Base-by-base conservation (phyloP, 208 protist genomes). In the Crithidia sp. region DNA sequence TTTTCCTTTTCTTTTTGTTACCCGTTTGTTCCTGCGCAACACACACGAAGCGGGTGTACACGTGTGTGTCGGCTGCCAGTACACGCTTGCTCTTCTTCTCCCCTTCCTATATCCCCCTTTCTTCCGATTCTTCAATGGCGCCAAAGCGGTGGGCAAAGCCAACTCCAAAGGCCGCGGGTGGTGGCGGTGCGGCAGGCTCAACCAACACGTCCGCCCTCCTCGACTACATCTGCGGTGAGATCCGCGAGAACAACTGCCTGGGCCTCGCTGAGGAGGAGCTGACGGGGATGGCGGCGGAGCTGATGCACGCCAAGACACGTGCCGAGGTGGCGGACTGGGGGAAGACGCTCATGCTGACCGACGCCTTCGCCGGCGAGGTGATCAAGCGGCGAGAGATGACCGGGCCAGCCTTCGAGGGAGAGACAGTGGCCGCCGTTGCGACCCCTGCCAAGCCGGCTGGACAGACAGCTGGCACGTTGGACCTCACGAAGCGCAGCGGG, bases 251-350 rank as follows among this genome's bases (percentile, higher is more conserved):
- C 65, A 97, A 97, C 72, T 81, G 79, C 68, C 81, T 97, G 0
- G 89, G 90, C 2, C 59, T 97, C 12, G 50, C 80, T 7, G 84
- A 87, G 17, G 87, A 89, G 10, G 92, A 97, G 72, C 77, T 97
- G 36, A 71, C 71, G 3, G 88, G 85, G 36, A 95, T 94, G 87
- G 83, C 73, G 4, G 71, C 55, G 2, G 85, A 88, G 78, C 62
- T 97, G 9, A 61, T 85, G 36, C 74, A 77, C 28, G 81, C 74
- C 49, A 84, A 81, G 28, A 90, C 88, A 2, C 82, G 77, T 7
- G 62, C 64, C 43, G 86, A 95, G 68, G 82, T 97, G 16, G 72
- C 78, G 55, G 89, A 95, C 14, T 97, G 92, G 92, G 73, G 76
- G 40, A 83, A 81, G 43, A 94, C 90, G 16, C 83, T 97, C 7